Evolutionary conservation across 768 basidiomycete genomes (phyloP), one percentile per base, ranked within the genome.

Genomic region (Xerocomus potaroensis): DNA sequence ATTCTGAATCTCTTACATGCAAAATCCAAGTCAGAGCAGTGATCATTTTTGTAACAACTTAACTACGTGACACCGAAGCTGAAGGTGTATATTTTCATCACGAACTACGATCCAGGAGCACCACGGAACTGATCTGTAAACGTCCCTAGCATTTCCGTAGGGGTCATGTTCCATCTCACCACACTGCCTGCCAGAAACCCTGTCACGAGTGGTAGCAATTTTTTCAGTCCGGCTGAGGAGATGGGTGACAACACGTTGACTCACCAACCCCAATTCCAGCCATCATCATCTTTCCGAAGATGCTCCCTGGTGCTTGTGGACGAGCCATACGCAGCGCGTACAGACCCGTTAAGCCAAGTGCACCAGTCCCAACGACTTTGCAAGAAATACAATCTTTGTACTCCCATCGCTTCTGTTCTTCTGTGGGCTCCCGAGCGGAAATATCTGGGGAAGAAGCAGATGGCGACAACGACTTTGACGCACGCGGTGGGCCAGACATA

Each of bases 321-420:
- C 86, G 79, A 22, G 84, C 76, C 69, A 78, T 75, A 61, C 75
- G 74, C 22, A 89, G 64, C 2, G 87, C 84, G 59, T 89, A 87
- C 21, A 81, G 50, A 5, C 87, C 86, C 5, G 80, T 75, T 4
- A 75, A 75, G 18, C 73, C 78, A 5, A 88, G 73, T 2, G 81
- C 79, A 24, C 70, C 79, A 0, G 84, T 77, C 16, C 86, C 85
- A 32, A 85, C 76, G 44, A 88, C 68, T 33, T 78, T 77, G 61
- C 87, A 89, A 1, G 82, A 73, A n/a, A 85, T 56, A 50, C 86
- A 89, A 33, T 87, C 83, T 38, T 72, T 64, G 52, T 67, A 56
- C 11, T 53, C 49, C 58, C 49, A 22, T 1, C 43, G 32, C n/a
- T 49, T 43, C 23, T 22, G 43, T 6, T 52, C 54, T 30, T 48